These are phyloP conservation scores for Lasiodiplodia sp. DNA, from an alignment of 2,329 filamentous ascomycete genomes.

Conservation along the genomic window DNA sequence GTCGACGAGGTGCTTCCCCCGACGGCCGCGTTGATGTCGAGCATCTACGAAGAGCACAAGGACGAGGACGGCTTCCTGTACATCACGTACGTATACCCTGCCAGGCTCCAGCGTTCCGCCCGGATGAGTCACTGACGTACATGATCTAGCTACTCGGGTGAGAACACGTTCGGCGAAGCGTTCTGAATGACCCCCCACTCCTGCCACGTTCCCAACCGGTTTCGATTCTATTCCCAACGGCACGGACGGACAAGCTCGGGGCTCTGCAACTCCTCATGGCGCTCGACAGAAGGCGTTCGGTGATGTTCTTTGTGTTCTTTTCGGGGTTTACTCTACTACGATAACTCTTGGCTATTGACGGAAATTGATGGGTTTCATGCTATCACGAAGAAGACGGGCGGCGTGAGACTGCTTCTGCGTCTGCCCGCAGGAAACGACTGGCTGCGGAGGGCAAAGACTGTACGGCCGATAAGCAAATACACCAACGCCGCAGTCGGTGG, in stretches of 20 bases:
- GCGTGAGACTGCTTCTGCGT: background rate
- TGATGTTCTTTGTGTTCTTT: conserved; percentile 35
- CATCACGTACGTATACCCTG: conserved; percentile 75
- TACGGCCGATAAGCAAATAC: background rate
- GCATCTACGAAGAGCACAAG: conserved; percentile 99
- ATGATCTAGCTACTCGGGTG: conserved; percentile 79
- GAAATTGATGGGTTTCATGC: conserved; percentile 26
- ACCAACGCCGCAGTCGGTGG: background rate
- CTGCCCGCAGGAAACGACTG: background rate
- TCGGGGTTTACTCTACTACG: conserved; percentile 21
- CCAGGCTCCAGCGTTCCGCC: background rate
- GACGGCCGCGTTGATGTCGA: conserved; percentile 97
- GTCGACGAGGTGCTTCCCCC: conserved; percentile 97
- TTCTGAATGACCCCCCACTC: conserved; percentile 22
- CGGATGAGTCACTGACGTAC: conserved; percentile 1
- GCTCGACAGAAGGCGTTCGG: conserved; percentile 39
- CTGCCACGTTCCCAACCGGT: conserved; percentile 21
- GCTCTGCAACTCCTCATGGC: conserved; percentile 22
- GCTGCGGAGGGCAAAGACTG: background rate
- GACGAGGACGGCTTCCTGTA: conserved; percentile 89
- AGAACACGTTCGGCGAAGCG: conserved; percentile 88
- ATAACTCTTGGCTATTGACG: conserved; percentile 19
- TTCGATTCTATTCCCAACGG: conserved; percentile 21
- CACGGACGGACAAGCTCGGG: conserved; percentile 15
- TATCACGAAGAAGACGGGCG: background rate